phyloP scores from a whole-genome alignment of 106 monocot species.

The Amphibolis antarctica region DNA sequence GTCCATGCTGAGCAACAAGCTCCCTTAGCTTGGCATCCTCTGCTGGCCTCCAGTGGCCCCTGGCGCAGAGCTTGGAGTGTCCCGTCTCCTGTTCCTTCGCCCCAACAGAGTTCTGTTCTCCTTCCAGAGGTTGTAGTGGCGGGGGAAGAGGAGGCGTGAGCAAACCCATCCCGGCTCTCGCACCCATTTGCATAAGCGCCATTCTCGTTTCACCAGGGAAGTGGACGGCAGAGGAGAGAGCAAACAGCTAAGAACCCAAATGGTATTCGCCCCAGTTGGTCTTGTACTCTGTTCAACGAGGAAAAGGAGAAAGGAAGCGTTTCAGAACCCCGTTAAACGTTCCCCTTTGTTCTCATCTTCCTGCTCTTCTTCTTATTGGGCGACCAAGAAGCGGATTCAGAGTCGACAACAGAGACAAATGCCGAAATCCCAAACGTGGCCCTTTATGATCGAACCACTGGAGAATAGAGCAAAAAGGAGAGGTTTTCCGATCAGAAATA shows the following conservation, averaged over 20 bases:
- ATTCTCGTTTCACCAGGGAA: not conserved
- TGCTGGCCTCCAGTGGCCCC: slow-evolving; percentile 24
- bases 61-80: slow-evolving; percentile 14
- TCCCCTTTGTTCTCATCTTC: no score
- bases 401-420: not conserved
- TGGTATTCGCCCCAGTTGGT: not conserved
- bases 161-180: not conserved
- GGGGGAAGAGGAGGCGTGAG: not conserved
- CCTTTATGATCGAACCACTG: not conserved
- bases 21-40: slow-evolving; percentile 23
- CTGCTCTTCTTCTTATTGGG: not conserved
- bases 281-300: not conserved
- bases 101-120: not conserved
- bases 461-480: not conserved
- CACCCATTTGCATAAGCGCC: not conserved
- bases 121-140: slow-evolving; percentile 1
- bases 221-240: not conserved
- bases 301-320: not conserved
- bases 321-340: not conserved
- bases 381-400: not conserved
- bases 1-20: slow-evolving; percentile 16
- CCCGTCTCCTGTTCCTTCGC: slow-evolving; percentile 1
- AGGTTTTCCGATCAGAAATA: not conserved
- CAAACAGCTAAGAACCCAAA: not conserved
- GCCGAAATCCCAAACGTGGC: not conserved